Conservation (phyloP, 1,139 yeast genomes). For the Kodamaea sp. region DNA sequence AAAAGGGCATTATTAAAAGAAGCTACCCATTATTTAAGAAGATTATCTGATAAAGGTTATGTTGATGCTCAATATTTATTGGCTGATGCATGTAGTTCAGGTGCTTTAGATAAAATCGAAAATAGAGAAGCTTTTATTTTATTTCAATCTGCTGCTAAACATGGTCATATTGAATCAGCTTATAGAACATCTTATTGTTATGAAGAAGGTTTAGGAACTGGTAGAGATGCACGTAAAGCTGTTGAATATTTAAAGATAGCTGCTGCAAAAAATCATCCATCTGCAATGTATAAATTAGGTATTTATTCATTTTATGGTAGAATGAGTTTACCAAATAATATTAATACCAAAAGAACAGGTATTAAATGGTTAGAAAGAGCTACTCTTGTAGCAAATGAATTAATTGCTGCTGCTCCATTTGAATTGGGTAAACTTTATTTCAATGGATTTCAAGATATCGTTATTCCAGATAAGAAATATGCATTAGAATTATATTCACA, state of each 20-base stretch:
- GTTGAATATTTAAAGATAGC: conserved; percentile 82
- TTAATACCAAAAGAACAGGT: conserved; percentile 76
- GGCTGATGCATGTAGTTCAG: conserved; percentile 85
- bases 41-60: conserved; percentile 76
- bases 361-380: conserved; percentile 93
- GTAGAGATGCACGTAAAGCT: conserved; percentile 84
- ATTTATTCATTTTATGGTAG: conserved; percentile 77
- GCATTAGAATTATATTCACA: conserved; percentile 84
- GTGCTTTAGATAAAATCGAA: conserved; percentile 82
- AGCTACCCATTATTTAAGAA: conserved; percentile 66
- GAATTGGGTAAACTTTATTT: conserved; percentile 86
- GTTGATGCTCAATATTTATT: conserved; percentile 87
- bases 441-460: conserved; percentile 80
- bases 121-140: conserved; percentile 69
- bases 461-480: conserved; percentile 78
- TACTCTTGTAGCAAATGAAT: conserved; percentile 75
- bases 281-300: conserved; percentile 92
- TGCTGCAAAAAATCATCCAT: conserved; percentile 87
- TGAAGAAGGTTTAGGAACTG: conserved; percentile 91
- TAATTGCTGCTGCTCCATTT: conserved; percentile 88
- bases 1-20: conserved; percentile 64
- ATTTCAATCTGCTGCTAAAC: conserved; percentile 89
- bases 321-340: conserved; percentile 73
- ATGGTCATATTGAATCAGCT: conserved; percentile 87
- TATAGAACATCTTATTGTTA: conserved; percentile 88